Conservation (phyloP, 164 flowering plant species). For the Sextonia rubra region DNA sequence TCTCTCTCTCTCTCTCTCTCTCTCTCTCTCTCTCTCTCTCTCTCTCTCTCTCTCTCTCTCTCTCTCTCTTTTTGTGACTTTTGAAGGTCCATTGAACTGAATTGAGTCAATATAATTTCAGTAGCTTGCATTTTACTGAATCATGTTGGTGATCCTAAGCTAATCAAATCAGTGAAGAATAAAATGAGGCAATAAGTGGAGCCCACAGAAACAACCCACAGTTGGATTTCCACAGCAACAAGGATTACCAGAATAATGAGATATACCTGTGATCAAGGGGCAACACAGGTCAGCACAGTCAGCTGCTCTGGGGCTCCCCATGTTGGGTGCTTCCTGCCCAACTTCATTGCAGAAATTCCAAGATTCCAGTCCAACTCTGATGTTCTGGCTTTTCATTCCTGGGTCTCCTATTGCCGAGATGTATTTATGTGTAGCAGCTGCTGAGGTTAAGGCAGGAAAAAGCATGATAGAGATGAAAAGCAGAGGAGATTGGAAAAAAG, state of each 20-base stretch:
- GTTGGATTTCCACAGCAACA: neutral
- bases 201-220: neutral
- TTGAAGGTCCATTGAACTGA: too few species aligned
- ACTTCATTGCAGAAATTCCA: conserved; percentile 71
- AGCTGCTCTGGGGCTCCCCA: conserved; percentile 55
- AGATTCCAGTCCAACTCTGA: conserved; percentile 49
- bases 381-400: conserved; percentile 37
- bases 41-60: too few species aligned
- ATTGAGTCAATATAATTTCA: too few species aligned
- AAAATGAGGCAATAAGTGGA: too few species aligned
- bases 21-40: too few species aligned
- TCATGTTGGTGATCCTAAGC: too few species aligned
- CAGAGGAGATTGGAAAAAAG: neutral
- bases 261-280: conserved; percentile 18
- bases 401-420: conserved; percentile 53
- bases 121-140: too few species aligned
- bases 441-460: neutral
- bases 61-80: too few species aligned
- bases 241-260: neutral
- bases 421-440: conserved; percentile 5
- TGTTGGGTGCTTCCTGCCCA: conserved; percentile 37
- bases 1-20: too few species aligned
- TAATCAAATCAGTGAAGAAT: too few species aligned
- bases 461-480: neutral
- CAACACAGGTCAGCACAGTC: conserved; percentile 46